Evolutionary conservation across 106 monocot species (phyloP).

Genomic region (Agapanthus africanus): DNA sequence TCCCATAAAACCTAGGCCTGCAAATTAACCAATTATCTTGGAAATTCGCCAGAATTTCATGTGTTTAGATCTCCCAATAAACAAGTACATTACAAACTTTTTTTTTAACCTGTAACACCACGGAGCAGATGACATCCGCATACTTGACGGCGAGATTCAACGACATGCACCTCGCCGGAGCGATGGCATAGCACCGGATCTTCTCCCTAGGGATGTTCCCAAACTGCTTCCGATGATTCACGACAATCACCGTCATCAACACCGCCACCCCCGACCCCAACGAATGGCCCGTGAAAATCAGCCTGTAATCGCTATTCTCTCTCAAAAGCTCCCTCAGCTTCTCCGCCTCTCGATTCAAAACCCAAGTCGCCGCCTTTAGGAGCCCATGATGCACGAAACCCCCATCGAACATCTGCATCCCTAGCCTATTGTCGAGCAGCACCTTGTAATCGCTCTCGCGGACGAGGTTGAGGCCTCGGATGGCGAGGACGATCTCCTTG

Average conservation of each 20-base stretch:
- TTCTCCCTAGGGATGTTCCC: slow-evolving; percentile 37
- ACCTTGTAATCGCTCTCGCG: slow-evolving; percentile 42
- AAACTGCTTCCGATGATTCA: slow-evolving; percentile 32
- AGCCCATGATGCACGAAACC: slow-evolving; percentile 33
- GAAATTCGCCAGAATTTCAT: too few species aligned
- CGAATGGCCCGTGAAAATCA: slow-evolving; percentile 52
- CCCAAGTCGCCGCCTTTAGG: slow-evolving; percentile 53
- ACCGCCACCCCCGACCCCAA: slow-evolving; percentile 53
- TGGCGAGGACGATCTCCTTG: slow-evolving; percentile 51
- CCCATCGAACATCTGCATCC: slow-evolving; percentile 21
- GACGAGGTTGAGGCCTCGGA: slow-evolving; percentile 53
- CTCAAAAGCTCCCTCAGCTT: slow-evolving; percentile 22
- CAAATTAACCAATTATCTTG: not conserved
- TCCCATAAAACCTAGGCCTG: not conserved
- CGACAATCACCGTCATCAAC: slow-evolving; percentile 36
- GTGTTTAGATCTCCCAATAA: not conserved
- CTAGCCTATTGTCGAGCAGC: slow-evolving; percentile 3
- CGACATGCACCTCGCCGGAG: slow-evolving; percentile 64
- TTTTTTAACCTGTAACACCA: slow-evolving; percentile 29
- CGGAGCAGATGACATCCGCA: slow-evolving; percentile 55
- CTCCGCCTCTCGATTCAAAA: slow-evolving; percentile 53
- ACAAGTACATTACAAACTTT: not conserved
- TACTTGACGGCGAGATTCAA: slow-evolving; percentile 64
- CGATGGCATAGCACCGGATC: slow-evolving; percentile 45
- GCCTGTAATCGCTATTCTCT: slow-evolving; percentile 12